A percentile compares a stretch with the other conserved stretches of the same genome.
phyloP scores from a whole-genome alignment of 2,329 filamentous ascomycete species.

The Pseudogymnoascus sp. region DNA sequence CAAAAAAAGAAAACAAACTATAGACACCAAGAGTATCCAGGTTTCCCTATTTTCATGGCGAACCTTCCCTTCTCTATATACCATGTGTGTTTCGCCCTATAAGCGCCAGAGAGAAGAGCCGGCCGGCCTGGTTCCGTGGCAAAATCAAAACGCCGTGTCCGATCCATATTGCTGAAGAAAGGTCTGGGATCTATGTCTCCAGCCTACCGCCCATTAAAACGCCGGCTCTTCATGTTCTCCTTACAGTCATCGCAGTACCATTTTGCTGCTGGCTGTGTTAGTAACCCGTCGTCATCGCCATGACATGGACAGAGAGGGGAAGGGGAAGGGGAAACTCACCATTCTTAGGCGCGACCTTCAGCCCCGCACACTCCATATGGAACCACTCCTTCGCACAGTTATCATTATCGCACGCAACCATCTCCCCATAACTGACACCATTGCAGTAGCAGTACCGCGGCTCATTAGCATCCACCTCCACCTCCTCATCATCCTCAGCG shows the following conservation, averaged over 20 bases:
- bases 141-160: background rate
- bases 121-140: background rate
- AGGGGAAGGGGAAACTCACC: conserved; percentile 20
- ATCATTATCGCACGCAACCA: conserved; percentile 72
- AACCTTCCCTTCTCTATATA: background rate
- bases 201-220: conserved; percentile 20
- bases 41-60: conserved; percentile 6
- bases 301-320: background rate
- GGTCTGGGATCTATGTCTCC: background rate
- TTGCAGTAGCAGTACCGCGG: conserved; percentile 75
- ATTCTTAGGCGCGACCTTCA: conserved; percentile 65
- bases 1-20: background rate
- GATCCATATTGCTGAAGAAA: background rate
- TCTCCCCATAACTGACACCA: conserved; percentile 71
- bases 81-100: background rate
- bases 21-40: background rate
- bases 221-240: conserved; percentile 22
- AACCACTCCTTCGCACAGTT: conserved; percentile 74
- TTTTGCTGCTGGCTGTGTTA: conserved; percentile 20
- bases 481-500: conserved; percentile 42
- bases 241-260: conserved; percentile 29
- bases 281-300: background rate
- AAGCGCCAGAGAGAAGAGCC: conserved; percentile 8
- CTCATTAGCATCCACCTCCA: conserved; percentile 60
- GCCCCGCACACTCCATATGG: conserved; percentile 71